Evolutionary conservation across 2,329 filamentous ascomycete genomes (phyloP).

Genomic region (Fusarium globosum): DNA sequence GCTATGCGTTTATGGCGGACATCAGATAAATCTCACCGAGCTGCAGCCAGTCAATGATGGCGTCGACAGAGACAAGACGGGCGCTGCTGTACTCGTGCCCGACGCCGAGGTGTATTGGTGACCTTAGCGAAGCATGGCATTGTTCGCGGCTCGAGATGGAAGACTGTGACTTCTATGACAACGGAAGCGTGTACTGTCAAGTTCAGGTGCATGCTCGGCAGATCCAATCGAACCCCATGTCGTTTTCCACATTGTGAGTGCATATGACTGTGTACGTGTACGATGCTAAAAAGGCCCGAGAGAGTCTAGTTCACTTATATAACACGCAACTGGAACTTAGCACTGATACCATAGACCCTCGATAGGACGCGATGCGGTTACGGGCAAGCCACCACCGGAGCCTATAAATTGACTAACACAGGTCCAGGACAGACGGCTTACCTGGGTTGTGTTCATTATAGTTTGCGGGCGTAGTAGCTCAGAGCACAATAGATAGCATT

Average conservation of each 20-base stretch:
- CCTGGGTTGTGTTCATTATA: constrained; percentile 4
- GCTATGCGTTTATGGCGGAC: constrained; percentile 2
- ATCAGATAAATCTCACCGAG: constrained; percentile 4
- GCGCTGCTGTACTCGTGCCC: neutral
- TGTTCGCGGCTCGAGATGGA: constrained; percentile 9
- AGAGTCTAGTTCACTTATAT: neutral
- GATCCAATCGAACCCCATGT: neutral
- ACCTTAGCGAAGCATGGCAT: constrained; percentile 6
- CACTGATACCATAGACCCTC: neutral
- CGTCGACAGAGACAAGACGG: neutral
- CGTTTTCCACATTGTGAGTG: neutral
- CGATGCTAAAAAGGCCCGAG: constrained; percentile 11
- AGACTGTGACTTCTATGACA: neutral
- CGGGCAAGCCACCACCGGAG: neutral
- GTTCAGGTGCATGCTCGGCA: neutral
- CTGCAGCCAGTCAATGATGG: constrained; percentile 20
- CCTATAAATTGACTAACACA: neutral
- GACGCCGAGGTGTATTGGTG: constrained; percentile 9
- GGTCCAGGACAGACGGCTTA: neutral
- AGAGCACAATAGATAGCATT: neutral
- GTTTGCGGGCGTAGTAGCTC: constrained; percentile 8
- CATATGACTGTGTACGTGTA: neutral
- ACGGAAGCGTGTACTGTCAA: neutral
- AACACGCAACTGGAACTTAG: neutral
- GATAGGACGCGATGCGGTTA: constrained; percentile 3